Evolutionary conservation across 1,284 basidiomycete genomes (phyloP).

Genomic region (Boletus semigastroideus): DNA sequence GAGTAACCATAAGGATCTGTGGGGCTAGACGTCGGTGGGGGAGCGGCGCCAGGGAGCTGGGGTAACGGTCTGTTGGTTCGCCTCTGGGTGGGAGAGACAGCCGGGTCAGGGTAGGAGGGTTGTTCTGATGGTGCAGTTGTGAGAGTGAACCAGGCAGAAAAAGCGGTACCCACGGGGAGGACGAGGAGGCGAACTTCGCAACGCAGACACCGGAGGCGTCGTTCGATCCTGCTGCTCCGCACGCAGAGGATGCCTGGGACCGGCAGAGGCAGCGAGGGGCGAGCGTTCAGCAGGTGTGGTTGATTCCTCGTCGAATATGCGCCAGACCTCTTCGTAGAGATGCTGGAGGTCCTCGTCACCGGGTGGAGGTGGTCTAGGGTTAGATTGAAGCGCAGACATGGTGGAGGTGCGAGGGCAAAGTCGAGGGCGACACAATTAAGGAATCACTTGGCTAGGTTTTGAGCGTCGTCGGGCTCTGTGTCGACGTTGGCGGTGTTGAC

Average conservation of each 20-base stretch:
- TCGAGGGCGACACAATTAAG: background rate
- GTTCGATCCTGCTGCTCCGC: slow-evolving; percentile 23
- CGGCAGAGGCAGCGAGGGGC: slow-evolving; percentile 13
- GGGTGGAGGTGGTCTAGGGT: slow-evolving; percentile 41
- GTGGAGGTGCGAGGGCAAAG: slow-evolving; percentile 8
- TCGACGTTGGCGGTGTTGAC: background rate
- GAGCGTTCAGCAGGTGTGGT: slow-evolving; percentile 25
- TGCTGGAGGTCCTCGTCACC: slow-evolving; percentile 67
- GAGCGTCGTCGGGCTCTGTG: slow-evolving; percentile 1
- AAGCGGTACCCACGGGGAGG: slow-evolving; percentile 21
- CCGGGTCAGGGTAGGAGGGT: slow-evolving; percentile 21
- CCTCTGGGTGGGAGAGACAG: slow-evolving; percentile 38
- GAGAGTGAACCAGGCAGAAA: background rate
- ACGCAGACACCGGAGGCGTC: slow-evolving; percentile 8
- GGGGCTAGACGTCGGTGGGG: slow-evolving; percentile 15
- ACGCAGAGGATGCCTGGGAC: slow-evolving; percentile 24
- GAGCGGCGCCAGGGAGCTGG: slow-evolving; percentile 25
- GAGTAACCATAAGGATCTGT: slow-evolving; percentile 20
- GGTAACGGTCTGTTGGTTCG: slow-evolving; percentile 33
- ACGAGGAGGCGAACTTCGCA: slow-evolving; percentile 22
- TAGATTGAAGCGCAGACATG: slow-evolving; percentile 31
- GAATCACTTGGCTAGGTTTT: background rate
- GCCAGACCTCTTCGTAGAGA: slow-evolving; percentile 72
- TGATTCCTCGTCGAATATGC: slow-evolving; percentile 54
- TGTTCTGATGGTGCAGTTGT: slow-evolving; percentile 9